phyloP scores from a whole-genome alignment of 192 early-diverging fungal genomes.

The Spizellomyces punctatus region DNA sequence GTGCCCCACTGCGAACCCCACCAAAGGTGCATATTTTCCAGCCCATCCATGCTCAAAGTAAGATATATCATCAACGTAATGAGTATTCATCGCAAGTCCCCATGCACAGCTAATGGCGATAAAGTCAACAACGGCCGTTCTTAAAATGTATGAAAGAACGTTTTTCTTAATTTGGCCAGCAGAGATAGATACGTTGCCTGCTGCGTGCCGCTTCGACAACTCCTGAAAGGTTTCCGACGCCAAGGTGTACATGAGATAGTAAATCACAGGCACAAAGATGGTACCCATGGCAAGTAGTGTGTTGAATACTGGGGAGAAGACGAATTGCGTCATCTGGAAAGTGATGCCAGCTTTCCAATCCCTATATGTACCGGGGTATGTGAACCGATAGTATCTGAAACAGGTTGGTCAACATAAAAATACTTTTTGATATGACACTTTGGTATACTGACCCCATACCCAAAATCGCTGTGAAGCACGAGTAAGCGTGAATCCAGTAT shows the following conservation, averaged over 20 bases:
- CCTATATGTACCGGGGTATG: constrained; percentile 1
- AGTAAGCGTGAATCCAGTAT: too few species aligned
- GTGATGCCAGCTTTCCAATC: neutral
- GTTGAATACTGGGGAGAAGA: constrained; percentile 16
- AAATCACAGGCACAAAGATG: constrained; percentile 4
- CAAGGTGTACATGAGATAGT: neutral
- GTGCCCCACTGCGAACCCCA: neutral
- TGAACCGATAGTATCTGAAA: constrained; percentile 7
- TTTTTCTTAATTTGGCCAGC: neutral
- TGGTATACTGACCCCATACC: too few species aligned
- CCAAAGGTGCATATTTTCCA: neutral
- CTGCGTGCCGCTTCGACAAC: neutral
- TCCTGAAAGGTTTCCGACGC: neutral
- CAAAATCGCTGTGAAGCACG: too few species aligned
- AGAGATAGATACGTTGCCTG: neutral
- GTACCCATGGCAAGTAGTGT: constrained; percentile 10
- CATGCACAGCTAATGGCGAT: neutral
- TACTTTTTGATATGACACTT: too few species aligned
- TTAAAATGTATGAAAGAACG: neutral
- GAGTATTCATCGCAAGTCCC: too few species aligned
- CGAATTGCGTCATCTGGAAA: neutral
- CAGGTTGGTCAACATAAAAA: too few species aligned
- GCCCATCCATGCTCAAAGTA: neutral
- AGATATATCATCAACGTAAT: too few species aligned
- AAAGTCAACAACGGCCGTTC: neutral